Evolutionary conservation across 805 yeast species (phyloP), one percentile per base, ranked within the genome.

Genomic region (Torulaspora gathmanii): DNA sequence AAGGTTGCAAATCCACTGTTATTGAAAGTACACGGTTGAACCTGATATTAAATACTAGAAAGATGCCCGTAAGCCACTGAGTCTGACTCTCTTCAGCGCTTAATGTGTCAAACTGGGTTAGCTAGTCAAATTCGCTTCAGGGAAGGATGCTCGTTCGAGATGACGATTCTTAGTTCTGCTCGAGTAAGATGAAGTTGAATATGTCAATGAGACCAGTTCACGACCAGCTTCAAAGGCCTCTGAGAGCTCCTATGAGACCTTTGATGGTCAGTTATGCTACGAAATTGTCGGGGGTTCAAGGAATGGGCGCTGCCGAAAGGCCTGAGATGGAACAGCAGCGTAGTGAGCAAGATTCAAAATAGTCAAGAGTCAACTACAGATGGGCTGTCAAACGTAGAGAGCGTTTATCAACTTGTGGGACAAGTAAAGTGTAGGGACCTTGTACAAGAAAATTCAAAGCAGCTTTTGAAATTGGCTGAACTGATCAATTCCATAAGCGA

Each of bases 391-490:
- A 31, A 34, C 5, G 20, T 46, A 17, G 37, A 34, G 22, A 26
- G 29, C 10, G 41, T 42, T 9, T 37, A 29, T 20, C 33, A 31
- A 23, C 28, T 41, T 17, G 30, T 48, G 16, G 46, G 43, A 19
- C n/a, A 26, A 1, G 12, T 34, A 7, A 10, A 40, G 5, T 27
- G 16, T 7, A 25, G 33, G 19, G 48, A 48, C 5, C 23, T 44
- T 5, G 22, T 38, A 12, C 28, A 11, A 20, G 42, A 41, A 8
- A 27, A 37, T 10, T 48, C 51, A 12, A 9, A 28, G 9, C 44
- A 40, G 20, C 44, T 43, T 15, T 9, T 26, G 25, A 22, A 40
- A 35, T 46, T 49, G 12, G 38, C 42, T 11, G 23, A 23, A 13
- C 10, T 42, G 28, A 28, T 49, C 15, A 35, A 44, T 11, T 28